phyloP scores from a whole-genome alignment of 225 moss, liverwort and hornwort species.

The Straminergon stramineum region DNA sequence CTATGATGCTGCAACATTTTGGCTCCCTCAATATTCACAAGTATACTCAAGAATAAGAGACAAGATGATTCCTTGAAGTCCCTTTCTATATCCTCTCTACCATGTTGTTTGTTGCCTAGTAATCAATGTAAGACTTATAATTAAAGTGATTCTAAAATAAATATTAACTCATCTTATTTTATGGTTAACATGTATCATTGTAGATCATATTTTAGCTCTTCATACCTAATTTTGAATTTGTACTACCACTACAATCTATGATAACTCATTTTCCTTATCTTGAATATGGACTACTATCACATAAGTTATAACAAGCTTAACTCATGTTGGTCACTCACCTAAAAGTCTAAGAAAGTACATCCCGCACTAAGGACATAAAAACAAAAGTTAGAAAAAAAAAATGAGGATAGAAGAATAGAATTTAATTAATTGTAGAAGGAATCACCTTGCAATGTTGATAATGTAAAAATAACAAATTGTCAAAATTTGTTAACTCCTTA shows the following conservation, averaged over 20 bases:
- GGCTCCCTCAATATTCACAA: neutral
- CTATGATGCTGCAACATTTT: fast-evolving
- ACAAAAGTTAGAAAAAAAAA: neutral
- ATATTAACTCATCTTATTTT: neutral
- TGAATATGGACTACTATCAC: neutral
- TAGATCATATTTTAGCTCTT: neutral
- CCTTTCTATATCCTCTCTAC: too few relatives aligned
- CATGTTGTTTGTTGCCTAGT: fast-evolving
- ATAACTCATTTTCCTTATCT: neutral
- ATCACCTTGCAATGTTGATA: fast-evolving
- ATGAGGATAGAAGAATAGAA: neutral
- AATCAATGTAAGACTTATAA: neutral
- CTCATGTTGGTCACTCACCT: fast-evolving
- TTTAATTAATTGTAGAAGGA: neutral
- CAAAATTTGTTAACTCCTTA: neutral
- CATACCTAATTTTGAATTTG: neutral
- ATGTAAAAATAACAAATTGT: neutral
- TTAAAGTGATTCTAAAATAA: neutral
- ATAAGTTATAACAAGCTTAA: neutral
- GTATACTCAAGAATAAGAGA: too few relatives aligned
- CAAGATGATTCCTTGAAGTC: neutral
- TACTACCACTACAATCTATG: fast-evolving
- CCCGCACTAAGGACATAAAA: fast-evolving
- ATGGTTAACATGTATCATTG: too few relatives aligned
- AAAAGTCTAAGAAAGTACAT: neutral